Base-by-base conservation (phyloP, 2,329 filamentous ascomycete genomes). In the Sporothrix brunneoviolacea region DNA sequence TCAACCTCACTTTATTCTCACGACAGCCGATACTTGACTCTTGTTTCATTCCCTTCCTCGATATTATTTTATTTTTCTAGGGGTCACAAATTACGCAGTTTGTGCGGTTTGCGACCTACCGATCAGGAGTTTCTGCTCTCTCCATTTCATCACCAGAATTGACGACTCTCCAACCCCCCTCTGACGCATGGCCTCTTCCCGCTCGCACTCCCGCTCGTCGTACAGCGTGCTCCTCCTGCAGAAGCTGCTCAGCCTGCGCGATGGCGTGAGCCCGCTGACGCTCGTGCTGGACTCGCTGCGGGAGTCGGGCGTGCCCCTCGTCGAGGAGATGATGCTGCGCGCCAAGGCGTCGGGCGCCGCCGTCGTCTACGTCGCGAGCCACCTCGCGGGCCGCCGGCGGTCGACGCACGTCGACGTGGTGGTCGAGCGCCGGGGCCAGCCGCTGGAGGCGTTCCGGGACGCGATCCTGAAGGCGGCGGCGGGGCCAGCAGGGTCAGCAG, bases 271-370 rank as follows among this genome's bases (percentile, higher is more conserved):
- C 43, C 91, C 91, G 3, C 82, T 97, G 61, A 96, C 91, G 0
- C 72, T 97, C 22, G 69, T 96, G 3, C 74, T 95, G 51, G 91
- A 97, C 66, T 88, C 77, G 30, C 73, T 96, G 27, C 89, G 95
- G 68, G 90, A 95, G 68, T 82, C 83, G 22, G 87, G 83, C 7
- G 75, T 73, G 27, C 83, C 83, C 0, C 69, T 95, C 4, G 57
- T 91, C 2, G 69, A 72, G 16, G 90, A 95, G 66, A 88, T 91
- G 66, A 79, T 87, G 48, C 72, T 75, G 41, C 78, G 91, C 59
- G 88, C 86, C 49, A 87, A 84, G 72, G 88, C 86, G 59, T 83
- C 67, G 4, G 86, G 84, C 61, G 74, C 80, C 51, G 84, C 85
- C 61, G 73, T 90, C 40, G 76, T 94, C 18, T 85, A 88, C 60